These are phyloP conservation scores for Penicillium diatomitis DNA, from an alignment of 495 filamentous ascomycete genomes.

Conservation along the genomic window DNA sequence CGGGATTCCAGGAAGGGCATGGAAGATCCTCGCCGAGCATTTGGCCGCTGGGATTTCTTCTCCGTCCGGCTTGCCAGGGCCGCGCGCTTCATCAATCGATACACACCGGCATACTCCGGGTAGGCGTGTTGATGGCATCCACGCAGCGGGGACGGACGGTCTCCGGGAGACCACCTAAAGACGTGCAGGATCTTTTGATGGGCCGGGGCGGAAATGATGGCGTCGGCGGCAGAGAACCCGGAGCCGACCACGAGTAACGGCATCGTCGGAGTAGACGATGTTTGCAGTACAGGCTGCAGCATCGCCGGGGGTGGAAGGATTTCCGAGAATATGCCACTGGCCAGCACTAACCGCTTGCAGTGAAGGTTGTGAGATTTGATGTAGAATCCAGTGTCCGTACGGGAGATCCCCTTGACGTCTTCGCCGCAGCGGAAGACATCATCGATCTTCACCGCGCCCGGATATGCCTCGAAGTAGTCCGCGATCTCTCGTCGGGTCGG, in stretches of 20 bases:
- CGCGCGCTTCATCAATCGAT: constrained; percentile 54
- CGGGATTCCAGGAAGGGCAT: constrained; percentile 38
- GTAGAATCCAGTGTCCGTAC: constrained; percentile 42
- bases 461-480: constrained; percentile 49
- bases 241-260: constrained; percentile 53
- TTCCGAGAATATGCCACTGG: constrained; percentile 54
- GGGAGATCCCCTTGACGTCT: constrained; percentile 33
- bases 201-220: constrained; percentile 46
- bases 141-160: constrained; percentile 48
- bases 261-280: constrained; percentile 12
- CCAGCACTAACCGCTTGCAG: constrained; percentile 54
- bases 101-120: constrained; percentile 57
- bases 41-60: constrained; percentile 13
- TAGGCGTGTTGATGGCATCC: constrained; percentile 58
- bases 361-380: constrained; percentile 43
- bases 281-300: constrained; percentile 31
- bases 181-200: constrained; percentile 50
- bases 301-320: constrained; percentile 43
- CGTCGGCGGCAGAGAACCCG: constrained; percentile 57
- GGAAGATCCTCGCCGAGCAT: constrained; percentile 27
- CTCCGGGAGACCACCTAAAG: constrained; percentile 52
- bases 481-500: constrained; percentile 51
- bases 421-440: constrained; percentile 40
- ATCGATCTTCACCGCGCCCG: constrained; percentile 43
- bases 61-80: constrained; percentile 18